A percentile compares a stretch with the other conserved stretches of the same genome.
Evolutionary conservation across 2,329 filamentous ascomycete species (phyloP).

Genomic region (Coniochaeta sp.): DNA sequence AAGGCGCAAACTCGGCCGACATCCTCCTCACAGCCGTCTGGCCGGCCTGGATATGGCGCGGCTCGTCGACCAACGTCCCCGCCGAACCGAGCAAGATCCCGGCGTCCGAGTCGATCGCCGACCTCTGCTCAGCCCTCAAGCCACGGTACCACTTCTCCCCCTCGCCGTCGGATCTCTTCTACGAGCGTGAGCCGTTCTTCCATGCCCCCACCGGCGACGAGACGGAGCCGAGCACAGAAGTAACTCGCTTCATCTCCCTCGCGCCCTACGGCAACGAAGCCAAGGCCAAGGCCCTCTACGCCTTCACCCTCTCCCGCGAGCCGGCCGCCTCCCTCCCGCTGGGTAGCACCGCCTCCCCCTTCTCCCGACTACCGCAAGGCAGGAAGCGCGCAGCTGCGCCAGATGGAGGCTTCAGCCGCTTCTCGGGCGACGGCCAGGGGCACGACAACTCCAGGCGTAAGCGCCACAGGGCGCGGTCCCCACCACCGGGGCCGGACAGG

Average conservation of each 20-base stretch:
- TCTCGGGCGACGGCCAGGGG: slow-evolving; percentile 28
- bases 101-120: slow-evolving; percentile 62
- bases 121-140: slow-evolving; percentile 70
- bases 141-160: slow-evolving; percentile 87
- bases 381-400: slow-evolving; percentile 53
- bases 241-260: slow-evolving; percentile 88
- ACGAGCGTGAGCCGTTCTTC: slow-evolving; percentile 89
- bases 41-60: slow-evolving; percentile 65
- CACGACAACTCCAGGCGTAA: slow-evolving; percentile 37
- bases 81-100: slow-evolving; percentile 43
- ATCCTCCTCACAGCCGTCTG: slow-evolving; percentile 83
- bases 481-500: slow-evolving; percentile 63
- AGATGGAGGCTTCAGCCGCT: slow-evolving; percentile 43
- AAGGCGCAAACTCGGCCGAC: slow-evolving; percentile 72
- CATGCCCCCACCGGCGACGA: slow-evolving; percentile 44
- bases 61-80: slow-evolving; percentile 53
- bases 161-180: slow-evolving; percentile 61
- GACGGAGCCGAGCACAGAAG: slow-evolving; percentile 37
- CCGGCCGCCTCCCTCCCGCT: slow-evolving; percentile 52
- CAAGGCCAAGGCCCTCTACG: slow-evolving; percentile 78
- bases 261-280: slow-evolving; percentile 67
- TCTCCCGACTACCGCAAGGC: slow-evolving; percentile 37
- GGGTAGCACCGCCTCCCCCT: slow-evolving; percentile 71
- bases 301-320: slow-evolving; percentile 65
- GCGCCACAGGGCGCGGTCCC: slow-evolving; percentile 34